Base-by-base conservation (phyloP, 306 rosid species). In the Purshia tridentata region DNA sequence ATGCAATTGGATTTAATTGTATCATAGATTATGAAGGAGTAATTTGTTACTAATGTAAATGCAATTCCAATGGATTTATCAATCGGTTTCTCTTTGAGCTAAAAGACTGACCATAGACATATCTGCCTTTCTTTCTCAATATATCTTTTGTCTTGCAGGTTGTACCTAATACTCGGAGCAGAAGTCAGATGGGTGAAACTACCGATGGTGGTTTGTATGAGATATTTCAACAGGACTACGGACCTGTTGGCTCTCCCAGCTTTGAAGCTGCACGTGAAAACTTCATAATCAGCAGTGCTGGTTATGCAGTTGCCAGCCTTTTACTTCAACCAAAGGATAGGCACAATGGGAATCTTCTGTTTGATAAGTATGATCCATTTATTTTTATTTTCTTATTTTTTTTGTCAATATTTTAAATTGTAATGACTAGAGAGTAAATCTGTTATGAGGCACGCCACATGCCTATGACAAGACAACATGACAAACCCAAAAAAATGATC, bases 131-230 rank as follows among this genome's bases (percentile, higher is more conserved):
- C 6, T 73, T n/a, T 58, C 68, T 47, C 46, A 62, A 29, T 20
- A 44, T 53, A 29, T 8, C 20, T 71, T 55, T 51, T 57, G 39
- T 61, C 47, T 72, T 79, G 71, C 89, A 94, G 99, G 99, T 94
- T 51, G 97, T 94, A 80, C 99, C 97, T 51, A 88, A 91, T 72
- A 79, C 95, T 8, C 91, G 97, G 48, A 94, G 96, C 79, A 81
- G 96, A 90, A 92, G 98, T 81, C 99, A 94, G 86, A 94, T 94
- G 99, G 99, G 99, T 49, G 99, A 94, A 84, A 91, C 93, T 46
- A 94, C 99, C 14, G 99, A 94, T 74, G 99, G 99, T 45, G 99
- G 99, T 67, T 81, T 94, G 86, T 84, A 86, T 60, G 99, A 94
- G 89, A 89, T 94, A 80, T 94, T 94, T 81, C 97, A 94, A 67